Conservation (phyloP, 345 rosid species). For the Gossypium thurberi region DNA sequence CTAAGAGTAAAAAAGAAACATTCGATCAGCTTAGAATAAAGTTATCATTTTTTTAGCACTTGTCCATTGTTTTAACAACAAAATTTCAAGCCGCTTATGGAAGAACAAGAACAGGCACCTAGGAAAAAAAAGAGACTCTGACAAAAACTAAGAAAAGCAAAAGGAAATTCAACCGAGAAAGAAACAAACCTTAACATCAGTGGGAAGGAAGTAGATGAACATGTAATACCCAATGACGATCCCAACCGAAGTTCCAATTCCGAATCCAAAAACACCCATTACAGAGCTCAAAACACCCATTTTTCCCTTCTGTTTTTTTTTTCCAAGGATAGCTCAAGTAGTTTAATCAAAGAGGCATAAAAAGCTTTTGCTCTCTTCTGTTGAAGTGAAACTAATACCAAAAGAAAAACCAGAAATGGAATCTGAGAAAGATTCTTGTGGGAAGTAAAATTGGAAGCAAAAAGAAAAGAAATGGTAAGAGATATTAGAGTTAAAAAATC, state of each 20-base stretch:
- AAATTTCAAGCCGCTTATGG: background rate
- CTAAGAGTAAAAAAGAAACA: background rate
- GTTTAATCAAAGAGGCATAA: background rate
- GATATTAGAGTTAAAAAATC: background rate
- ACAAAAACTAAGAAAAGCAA: slow-evolving; percentile 3
- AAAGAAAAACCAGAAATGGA: background rate
- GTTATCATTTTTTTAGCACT: background rate
- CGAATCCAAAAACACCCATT: slow-evolving; percentile 63
- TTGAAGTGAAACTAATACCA: background rate
- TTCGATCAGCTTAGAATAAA: background rate
- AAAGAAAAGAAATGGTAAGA: background rate
- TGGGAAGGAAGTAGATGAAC: slow-evolving; percentile 68
- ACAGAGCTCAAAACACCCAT: slow-evolving; percentile 66
- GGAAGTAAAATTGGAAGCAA: background rate
- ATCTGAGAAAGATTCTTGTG: background rate
- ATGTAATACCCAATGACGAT: slow-evolving; percentile 64
- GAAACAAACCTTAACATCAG: slow-evolving; percentile 61
- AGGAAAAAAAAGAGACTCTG: background rate
- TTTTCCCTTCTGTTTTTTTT: background rate
- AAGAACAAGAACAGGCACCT: background rate
- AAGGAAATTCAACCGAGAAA: background rate
- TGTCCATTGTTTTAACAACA: background rate
- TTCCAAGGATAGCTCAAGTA: too few relatives aligned
- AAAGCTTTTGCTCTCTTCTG: background rate
- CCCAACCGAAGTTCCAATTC: slow-evolving; percentile 74